Evolutionary conservation across 2,329 filamentous ascomycete species (phyloP).

Genomic region (Alternaria hordeiaustralica): DNA sequence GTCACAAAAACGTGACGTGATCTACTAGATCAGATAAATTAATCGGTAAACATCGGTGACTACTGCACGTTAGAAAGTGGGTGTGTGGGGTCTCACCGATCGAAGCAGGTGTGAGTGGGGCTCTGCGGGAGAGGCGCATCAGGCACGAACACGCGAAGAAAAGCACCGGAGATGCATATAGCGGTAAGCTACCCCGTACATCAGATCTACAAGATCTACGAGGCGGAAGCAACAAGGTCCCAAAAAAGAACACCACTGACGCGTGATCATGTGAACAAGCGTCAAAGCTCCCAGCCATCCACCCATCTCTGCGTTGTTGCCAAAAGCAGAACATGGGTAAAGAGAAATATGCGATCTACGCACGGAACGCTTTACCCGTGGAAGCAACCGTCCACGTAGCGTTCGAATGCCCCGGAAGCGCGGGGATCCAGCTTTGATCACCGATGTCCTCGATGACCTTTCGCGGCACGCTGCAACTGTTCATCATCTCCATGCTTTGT

Average conservation of each 20-base stretch:
- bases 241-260: neutral
- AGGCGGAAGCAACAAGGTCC: neutral
- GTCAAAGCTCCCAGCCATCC: neutral
- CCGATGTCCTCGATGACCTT: conserved; percentile 58
- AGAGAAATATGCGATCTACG: neutral
- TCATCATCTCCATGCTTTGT: conserved; percentile 56
- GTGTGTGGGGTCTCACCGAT: neutral
- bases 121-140: neutral
- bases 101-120: neutral
- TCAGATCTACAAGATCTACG: neutral
- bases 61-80: neutral
- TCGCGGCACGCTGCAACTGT: conserved; percentile 54
- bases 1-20: neutral
- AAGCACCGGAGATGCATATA: neutral
- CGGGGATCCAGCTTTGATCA: conserved; percentile 30
- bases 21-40: neutral
- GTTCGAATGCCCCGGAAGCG: conserved; percentile 9
- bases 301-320: neutral
- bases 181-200: neutral
- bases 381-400: neutral
- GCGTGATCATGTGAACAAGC: neutral
- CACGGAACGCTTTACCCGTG: neutral
- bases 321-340: neutral
- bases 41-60: neutral
- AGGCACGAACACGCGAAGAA: neutral